Evolutionary conservation across 2,329 filamentous ascomycete species (phyloP).

Genomic region (Calonectria leucothoes): DNA sequence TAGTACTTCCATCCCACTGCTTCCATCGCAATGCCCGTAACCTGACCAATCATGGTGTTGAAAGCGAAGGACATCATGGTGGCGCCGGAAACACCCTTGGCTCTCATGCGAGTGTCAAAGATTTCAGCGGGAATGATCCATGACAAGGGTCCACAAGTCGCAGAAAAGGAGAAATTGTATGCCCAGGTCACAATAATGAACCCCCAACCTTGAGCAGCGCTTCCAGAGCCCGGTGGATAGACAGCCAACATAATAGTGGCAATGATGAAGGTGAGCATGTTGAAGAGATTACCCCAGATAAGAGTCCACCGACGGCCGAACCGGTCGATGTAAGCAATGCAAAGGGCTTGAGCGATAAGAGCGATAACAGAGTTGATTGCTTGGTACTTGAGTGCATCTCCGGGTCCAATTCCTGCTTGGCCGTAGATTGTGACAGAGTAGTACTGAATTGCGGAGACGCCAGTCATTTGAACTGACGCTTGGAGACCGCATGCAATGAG

Average conservation of each 20-base stretch:
- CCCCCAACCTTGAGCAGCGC: constrained; percentile 68
- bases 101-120: constrained; percentile 79
- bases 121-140: constrained; percentile 75
- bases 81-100: constrained; percentile 79
- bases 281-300: constrained; percentile 78
- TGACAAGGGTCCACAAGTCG: constrained; percentile 73
- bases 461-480: constrained; percentile 80
- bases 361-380: constrained; percentile 79
- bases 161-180: constrained; percentile 82
- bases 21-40: constrained; percentile 66
- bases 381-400: constrained; percentile 78
- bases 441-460: constrained; percentile 79
- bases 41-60: constrained; percentile 77
- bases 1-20: constrained; percentile 58
- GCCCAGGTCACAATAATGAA: constrained; percentile 81
- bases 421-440: constrained; percentile 75
- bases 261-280: constrained; percentile 78
- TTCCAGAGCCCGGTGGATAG: constrained; percentile 66
- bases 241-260: constrained; percentile 62
- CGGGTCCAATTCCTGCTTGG: constrained; percentile 73
- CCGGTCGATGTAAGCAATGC: constrained; percentile 75
- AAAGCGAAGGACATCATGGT: constrained; percentile 81
- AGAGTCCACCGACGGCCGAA: constrained; percentile 79
- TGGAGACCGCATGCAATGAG: constrained; percentile 78
- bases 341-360: constrained; percentile 73